phyloP scores from a whole-genome alignment of 2,329 filamentous ascomycete species.

The Tolypocladium sp. region DNA sequence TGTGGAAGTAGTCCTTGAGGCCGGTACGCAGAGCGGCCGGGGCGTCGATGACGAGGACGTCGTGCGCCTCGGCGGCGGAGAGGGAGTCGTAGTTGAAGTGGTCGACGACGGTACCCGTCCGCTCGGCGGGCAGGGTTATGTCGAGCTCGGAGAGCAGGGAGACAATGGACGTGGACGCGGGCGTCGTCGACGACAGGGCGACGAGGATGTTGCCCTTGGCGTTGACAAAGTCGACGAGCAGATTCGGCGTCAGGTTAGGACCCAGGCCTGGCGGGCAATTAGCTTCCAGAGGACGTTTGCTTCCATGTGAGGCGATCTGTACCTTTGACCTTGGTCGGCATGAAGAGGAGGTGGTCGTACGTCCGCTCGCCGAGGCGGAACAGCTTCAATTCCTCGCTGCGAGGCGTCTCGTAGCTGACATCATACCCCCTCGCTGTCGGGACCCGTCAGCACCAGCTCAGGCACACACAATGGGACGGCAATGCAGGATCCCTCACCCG shows the following conservation, averaged over 20 bases:
- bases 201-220: slow-evolving; percentile 85
- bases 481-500: slow-evolving; percentile 38
- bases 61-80: slow-evolving; percentile 73
- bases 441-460: slow-evolving; percentile 11
- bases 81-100: slow-evolving; percentile 87
- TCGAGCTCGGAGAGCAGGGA: slow-evolving; percentile 82
- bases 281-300: background rate
- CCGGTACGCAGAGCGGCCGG: slow-evolving; percentile 57
- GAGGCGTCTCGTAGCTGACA: slow-evolving; percentile 73
- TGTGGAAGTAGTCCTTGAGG: slow-evolving; percentile 66
- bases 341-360: slow-evolving; percentile 84
- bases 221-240: slow-evolving; percentile 86
- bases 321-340: slow-evolving; percentile 90
- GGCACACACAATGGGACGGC: background rate
- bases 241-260: slow-evolving; percentile 75
- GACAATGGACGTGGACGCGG: slow-evolving; percentile 64
- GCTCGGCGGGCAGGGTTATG: slow-evolving; percentile 77
- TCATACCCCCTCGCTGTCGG: slow-evolving; percentile 69
- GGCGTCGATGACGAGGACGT: slow-evolving; percentile 71
- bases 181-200: slow-evolving; percentile 63
- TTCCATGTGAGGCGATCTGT: slow-evolving; percentile 3
- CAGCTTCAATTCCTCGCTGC: slow-evolving; percentile 66
- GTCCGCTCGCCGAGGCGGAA: slow-evolving; percentile 80
- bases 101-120: slow-evolving; percentile 78
- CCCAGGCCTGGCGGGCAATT: slow-evolving; percentile 56